These are phyloP conservation scores for Barnettozyma botsteinii DNA, from an alignment of 805 yeast genomes.

Conservation along the genomic window DNA sequence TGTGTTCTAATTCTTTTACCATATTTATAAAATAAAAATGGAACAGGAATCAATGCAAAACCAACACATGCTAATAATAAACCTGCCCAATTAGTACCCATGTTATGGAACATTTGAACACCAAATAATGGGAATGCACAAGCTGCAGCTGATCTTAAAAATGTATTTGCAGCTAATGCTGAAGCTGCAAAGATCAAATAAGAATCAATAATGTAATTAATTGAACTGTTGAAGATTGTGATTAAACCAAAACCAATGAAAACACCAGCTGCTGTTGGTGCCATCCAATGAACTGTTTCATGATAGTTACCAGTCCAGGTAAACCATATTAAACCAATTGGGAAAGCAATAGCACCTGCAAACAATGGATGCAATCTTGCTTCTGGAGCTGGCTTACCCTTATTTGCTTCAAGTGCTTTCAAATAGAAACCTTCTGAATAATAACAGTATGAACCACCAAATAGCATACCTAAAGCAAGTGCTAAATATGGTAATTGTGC, in stretches of 20 bases:
- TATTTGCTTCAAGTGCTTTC: conserved; percentile 42
- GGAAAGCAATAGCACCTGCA: conserved; percentile 62
- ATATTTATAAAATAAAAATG: conserved; percentile 54
- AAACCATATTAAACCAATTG: conserved; percentile 79
- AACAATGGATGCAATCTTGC: conserved; percentile 74
- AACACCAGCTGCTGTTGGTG: conserved; percentile 62
- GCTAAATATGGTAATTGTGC: conserved; percentile 78
- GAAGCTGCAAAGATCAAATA: conserved; percentile 72
- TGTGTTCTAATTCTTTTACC: conserved; percentile 51
- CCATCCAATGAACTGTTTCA: conserved; percentile 69
- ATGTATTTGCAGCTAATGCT: conserved; percentile 68
- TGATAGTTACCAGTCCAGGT: conserved; percentile 83
- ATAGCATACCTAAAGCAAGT: conserved; percentile 59
- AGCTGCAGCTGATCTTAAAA: conserved; percentile 62
- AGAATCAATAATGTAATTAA: conserved; percentile 69
- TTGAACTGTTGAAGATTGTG: conserved; percentile 59
- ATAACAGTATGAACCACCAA: conserved; percentile 52
- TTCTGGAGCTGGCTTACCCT: conserved; percentile 67
- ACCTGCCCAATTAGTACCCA: conserved; percentile 80
- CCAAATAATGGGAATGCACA: conserved; percentile 73
- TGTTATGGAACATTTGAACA: conserved; percentile 56
- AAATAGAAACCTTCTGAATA: conserved; percentile 49
- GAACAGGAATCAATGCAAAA: conserved; percentile 55
- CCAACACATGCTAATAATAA: conserved; percentile 61
- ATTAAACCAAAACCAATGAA: conserved; percentile 65